Conservation (phyloP, 2,329 filamentous ascomycete genomes). For the Didymella pomorum region DNA sequence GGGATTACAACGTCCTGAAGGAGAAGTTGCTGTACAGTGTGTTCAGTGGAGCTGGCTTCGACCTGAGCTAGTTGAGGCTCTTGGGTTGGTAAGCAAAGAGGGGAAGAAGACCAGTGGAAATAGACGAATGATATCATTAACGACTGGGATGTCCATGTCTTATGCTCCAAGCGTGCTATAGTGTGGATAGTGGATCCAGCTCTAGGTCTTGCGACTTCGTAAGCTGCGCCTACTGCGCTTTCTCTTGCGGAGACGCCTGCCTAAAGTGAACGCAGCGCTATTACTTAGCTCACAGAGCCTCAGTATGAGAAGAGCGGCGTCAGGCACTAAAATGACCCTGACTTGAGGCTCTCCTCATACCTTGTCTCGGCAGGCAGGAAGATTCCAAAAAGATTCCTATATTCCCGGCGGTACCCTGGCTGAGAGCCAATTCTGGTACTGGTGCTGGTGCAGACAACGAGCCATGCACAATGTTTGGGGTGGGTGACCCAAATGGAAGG, state of each 20-base stretch:
- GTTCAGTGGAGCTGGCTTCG: slow-evolving; percentile 90
- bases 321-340: neutral
- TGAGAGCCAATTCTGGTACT: neutral
- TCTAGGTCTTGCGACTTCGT: neutral
- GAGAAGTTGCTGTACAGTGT: slow-evolving; percentile 90
- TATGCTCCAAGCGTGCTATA: neutral
- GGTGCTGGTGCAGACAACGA: neutral
- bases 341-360: neutral
- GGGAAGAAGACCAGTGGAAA: neutral
- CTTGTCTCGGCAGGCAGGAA: neutral
- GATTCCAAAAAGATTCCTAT: neutral
- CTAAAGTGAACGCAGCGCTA: neutral
- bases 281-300: neutral
- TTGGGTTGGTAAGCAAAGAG: neutral
- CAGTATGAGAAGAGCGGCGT: neutral
- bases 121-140: neutral
- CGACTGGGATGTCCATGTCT: neutral
- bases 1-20: slow-evolving; percentile 68
- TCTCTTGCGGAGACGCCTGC: neutral
- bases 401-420: neutral
- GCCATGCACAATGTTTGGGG: too few species aligned
- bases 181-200: neutral
- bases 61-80: slow-evolving; percentile 56
- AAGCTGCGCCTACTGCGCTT: neutral
- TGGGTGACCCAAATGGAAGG: neutral